Conservation (phyloP, 345 rosid genomes). For the Kernera saxatilis region DNA sequence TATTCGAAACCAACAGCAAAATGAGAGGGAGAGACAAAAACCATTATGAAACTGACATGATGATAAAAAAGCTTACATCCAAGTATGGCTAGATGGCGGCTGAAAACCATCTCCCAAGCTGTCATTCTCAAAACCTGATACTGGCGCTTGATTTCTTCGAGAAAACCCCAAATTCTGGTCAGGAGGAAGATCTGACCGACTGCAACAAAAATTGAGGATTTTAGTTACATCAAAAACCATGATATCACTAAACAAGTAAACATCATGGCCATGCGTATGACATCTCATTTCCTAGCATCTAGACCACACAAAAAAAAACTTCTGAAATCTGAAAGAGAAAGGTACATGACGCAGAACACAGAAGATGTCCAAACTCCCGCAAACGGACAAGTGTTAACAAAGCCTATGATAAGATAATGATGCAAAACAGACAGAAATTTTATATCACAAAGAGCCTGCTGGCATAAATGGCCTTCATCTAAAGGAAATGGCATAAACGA, state of each 20-base stretch:
- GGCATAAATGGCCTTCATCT: constrained; percentile 31
- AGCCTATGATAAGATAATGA: background rate
- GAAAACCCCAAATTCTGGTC: constrained; percentile 24
- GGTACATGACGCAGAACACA: constrained; percentile 16
- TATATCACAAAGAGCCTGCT: constrained; percentile 31
- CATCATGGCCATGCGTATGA: background rate
- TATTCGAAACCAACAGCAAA: background rate
- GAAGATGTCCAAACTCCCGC: background rate
- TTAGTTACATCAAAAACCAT: constrained; percentile 9
- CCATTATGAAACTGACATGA: background rate
- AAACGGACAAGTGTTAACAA: background rate
- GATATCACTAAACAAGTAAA: background rate
- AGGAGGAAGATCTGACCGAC: constrained; percentile 29
- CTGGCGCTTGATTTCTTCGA: constrained; percentile 27
- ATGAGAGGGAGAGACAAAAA: background rate
- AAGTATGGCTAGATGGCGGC: constrained; percentile 32
- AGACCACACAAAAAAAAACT: background rate
- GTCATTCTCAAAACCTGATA: constrained; percentile 30
- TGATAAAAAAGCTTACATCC: constrained; percentile 34
- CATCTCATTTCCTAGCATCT: constrained; percentile 13
- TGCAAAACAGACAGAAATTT: constrained; percentile 14
- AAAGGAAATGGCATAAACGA: constrained; percentile 38
- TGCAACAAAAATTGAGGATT: constrained; percentile 16
- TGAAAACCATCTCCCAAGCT: constrained; percentile 23
- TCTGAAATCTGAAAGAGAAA: constrained; percentile 3